Evolutionary conservation across 164 flowering plant species (phyloP).

Genomic region (Vitis riparia): DNA sequence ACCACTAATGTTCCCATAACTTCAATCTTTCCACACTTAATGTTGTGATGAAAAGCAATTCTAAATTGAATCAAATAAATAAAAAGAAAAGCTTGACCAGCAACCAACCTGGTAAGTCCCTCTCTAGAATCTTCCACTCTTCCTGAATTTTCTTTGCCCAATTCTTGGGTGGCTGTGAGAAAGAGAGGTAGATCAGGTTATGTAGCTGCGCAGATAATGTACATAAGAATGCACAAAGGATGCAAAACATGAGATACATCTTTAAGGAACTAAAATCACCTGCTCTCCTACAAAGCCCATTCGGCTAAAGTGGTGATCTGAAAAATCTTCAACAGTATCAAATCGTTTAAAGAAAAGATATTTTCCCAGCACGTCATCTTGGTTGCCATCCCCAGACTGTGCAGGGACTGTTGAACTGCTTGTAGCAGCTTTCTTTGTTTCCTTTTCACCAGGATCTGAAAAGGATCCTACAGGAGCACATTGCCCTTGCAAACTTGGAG

Average conservation of each 20-base stretch:
- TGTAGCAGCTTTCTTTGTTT: constrained; percentile 10
- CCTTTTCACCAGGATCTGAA: constrained; percentile 5
- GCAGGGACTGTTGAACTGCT: constrained; percentile 21
- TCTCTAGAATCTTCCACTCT: constrained; percentile 47
- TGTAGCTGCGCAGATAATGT: not conserved
- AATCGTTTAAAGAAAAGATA: constrained; percentile 34
- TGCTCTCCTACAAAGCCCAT: constrained; percentile 6
- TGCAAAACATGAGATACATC: not conserved
- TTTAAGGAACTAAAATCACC: constrained; percentile 22
- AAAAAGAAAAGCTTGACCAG: not conserved
- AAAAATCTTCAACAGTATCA: constrained; percentile 43
- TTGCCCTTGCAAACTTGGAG: constrained; percentile 22
- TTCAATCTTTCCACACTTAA: too few species aligned
- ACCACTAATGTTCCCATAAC: too few species aligned
- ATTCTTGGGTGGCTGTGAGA: constrained; percentile 23
- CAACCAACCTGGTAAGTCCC: constrained; percentile 39
- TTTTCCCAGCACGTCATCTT: constrained; percentile 21
- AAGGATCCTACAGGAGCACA: constrained; percentile 15
- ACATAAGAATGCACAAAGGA: not conserved
- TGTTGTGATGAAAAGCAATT: too few species aligned
- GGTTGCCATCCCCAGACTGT: constrained; percentile 11
- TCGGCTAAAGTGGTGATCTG: constrained; percentile 43
- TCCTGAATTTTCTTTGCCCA: constrained; percentile 45
- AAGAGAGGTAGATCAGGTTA: not conserved
- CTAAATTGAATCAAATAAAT: too few species aligned